phyloP scores from a whole-genome alignment of 2,329 filamentous ascomycete species.

The Fusarium sacchari region DNA sequence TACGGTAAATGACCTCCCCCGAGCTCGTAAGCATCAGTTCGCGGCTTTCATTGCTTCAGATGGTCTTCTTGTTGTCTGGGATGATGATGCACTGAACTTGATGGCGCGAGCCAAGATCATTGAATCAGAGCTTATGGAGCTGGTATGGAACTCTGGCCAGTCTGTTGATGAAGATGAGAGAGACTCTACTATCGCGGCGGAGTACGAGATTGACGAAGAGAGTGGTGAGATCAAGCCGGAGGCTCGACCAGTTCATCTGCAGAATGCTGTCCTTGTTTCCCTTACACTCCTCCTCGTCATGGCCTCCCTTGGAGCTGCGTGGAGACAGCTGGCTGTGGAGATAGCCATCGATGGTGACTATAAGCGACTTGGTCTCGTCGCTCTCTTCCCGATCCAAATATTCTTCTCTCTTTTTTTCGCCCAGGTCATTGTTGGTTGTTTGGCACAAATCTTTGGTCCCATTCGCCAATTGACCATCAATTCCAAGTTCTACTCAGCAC shows the following conservation, averaged over 20 bases:
- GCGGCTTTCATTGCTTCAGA: constrained; percentile 81
- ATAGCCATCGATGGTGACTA: constrained; percentile 71
- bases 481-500: constrained; percentile 84
- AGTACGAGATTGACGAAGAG: constrained; percentile 75
- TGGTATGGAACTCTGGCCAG: constrained; percentile 74
- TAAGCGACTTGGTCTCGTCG: constrained; percentile 71
- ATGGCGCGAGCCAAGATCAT: constrained; percentile 76
- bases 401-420: constrained; percentile 87
- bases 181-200: constrained; percentile 59
- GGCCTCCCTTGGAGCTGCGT: constrained; percentile 74
- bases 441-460: constrained; percentile 80
- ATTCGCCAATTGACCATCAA: constrained; percentile 78
- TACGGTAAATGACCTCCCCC: constrained; percentile 74
- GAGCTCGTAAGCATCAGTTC: constrained; percentile 81
- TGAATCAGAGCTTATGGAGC: constrained; percentile 79
- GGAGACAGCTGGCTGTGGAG: constrained; percentile 75
- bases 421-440: constrained; percentile 79
- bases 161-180: constrained; percentile 62
- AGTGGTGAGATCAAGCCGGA: constrained; percentile 73
- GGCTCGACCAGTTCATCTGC: constrained; percentile 72
- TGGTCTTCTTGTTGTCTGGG: constrained; percentile 80
- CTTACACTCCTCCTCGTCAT: constrained; percentile 73
- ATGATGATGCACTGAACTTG: constrained; percentile 79
- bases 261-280: constrained; percentile 75
- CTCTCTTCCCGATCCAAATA: constrained; percentile 75